Base-by-base conservation (phyloP, 345 rosid genomes). In the Luvunga scandens region DNA sequence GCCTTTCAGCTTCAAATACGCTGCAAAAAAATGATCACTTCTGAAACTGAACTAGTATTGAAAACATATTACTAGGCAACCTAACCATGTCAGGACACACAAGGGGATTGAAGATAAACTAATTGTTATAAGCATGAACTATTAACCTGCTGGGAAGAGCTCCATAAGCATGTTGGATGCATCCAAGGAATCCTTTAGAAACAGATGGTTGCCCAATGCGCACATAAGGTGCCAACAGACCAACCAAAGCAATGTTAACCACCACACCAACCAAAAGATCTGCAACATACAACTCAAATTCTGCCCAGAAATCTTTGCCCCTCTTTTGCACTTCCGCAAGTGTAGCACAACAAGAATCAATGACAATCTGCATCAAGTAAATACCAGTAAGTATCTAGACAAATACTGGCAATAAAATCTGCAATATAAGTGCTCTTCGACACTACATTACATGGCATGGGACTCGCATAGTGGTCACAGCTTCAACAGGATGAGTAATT, bases 71-170 rank as follows among this genome's bases (percentile, higher is more conserved):
- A 48, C 31, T 33, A 31, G 42, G 55, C 48, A 64, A n/a, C 5
- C 71, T 45, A 76, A 80, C 62, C 22, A 13, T 4, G 34, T 38
- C 18, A 53, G 30, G 31, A 53, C 19, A 48, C 19, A 48, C 12
- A 7, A 14, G 36, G 22, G 64, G 50, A 55, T 71, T 71, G 48
- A 34, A 72, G 48, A 50, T 16, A 50, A 4, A 53, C 57, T 53
- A 53, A 25, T 25, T 74, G 2, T 42, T 30, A 16, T 27, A 69
- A 30, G 73, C 63, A 60, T 66, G 36, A 61, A 69, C 50, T 50
- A 57, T 6, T 45, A 48, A 93, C 98, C 99, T 93, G 89, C 99
- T 96, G 28, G 99, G 97, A 79, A 96, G 98, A 55, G 99, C 94
- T 45, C 85, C 87, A 89, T 87, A 96, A 77, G 99, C 97, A 78